These are phyloP conservation scores for Marasmius tenuissimus DNA, from an alignment of 1,284 basidiomycete genomes.

Conservation along the genomic window DNA sequence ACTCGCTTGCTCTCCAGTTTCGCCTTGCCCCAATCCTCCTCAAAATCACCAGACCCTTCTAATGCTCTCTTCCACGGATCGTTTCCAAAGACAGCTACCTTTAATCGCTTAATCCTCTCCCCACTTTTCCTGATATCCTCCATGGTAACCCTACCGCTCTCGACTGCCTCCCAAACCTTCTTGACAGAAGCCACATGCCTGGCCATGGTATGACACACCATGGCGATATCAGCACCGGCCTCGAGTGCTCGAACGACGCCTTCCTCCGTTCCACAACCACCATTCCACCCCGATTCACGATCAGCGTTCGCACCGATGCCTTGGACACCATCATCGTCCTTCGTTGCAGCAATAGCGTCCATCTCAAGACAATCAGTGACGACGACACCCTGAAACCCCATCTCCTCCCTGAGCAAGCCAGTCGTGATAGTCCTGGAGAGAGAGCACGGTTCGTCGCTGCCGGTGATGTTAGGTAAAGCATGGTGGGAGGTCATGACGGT, in stretches of 20 bases:
- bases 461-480: constrained; percentile 58
- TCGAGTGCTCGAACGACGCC: constrained; percentile 55
- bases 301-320: constrained; percentile 6
- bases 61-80: background rate
- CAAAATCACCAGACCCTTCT: constrained; percentile 15
- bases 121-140: constrained; percentile 42
- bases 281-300: constrained; percentile 18
- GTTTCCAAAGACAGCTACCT: constrained; percentile 45
- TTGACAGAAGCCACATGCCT: constrained; percentile 55
- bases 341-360: constrained; percentile 52
- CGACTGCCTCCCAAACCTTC: constrained; percentile 48
- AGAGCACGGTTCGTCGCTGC: constrained; percentile 54
- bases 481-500: constrained; percentile 74
- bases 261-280: constrained; percentile 48
- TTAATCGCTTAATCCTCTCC: constrained; percentile 46
- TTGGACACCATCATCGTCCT: background rate
- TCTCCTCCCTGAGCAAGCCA: constrained; percentile 45
- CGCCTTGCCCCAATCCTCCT: constrained; percentile 29
- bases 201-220: constrained; percentile 66
- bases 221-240: constrained; percentile 67
- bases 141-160: constrained; percentile 37
- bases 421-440: constrained; percentile 53
- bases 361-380: constrained; percentile 74
- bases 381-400: constrained; percentile 55
- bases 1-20: constrained; percentile 41